Conservation (phyloP, 306 rosid genomes). For the Prunus persica region Prunus_persica_NCBIv2 NC_034015.1:17075501-17076000, state of each 20-base stretch:
- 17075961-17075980: not conserved
- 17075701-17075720: not conserved
- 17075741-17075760: not conserved
- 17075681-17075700: not conserved
- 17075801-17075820: not conserved
- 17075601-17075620: not conserved
- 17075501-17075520: conserved; percentile 83
- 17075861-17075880: not conserved
- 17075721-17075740: not conserved
- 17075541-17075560: conserved; percentile 60
- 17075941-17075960: not conserved
- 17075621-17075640: not conserved
- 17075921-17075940: not conserved
- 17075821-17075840: not conserved
- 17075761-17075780: not conserved
- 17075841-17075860: not conserved
- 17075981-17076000: not conserved
- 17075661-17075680: not conserved
- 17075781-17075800: not conserved
- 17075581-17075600: conserved; percentile 54
- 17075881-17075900: not conserved
- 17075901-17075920: not conserved
- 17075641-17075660: not conserved
- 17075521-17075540: conserved; percentile 72
- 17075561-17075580: conserved; percentile 68